These are phyloP conservation scores for Hypholoma fasciculare DNA, from an alignment of 768 basidiomycete species.

Conservation along the genomic window DNA sequence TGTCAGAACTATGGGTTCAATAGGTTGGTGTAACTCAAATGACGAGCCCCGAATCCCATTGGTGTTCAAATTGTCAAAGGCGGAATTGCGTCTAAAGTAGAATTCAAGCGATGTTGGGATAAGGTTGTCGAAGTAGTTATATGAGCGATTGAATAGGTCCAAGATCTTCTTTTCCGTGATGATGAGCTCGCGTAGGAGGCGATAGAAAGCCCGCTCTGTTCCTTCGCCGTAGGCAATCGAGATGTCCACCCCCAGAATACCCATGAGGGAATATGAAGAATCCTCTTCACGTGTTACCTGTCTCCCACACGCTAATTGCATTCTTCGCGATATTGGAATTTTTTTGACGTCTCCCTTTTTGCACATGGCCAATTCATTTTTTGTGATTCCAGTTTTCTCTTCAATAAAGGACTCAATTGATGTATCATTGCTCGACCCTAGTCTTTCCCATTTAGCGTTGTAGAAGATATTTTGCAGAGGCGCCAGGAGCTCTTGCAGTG, in stretches of 20 bases:
- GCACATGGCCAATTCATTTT: background rate
- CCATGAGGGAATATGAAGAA: conserved; percentile 9
- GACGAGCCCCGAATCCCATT: no score
- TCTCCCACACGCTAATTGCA: conserved; percentile 4
- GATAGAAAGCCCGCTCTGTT: conserved; percentile 4
- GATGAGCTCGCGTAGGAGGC: conserved; percentile 6
- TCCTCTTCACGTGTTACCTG: conserved; percentile 4
- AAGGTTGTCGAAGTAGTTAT: no score
- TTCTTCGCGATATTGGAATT: background rate
- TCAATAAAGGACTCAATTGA: background rate
- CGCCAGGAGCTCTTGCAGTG: conserved; percentile 1
- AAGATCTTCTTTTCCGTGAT: background rate
- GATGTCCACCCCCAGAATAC: conserved; percentile 9
- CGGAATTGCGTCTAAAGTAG: no score
- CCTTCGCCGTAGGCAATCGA: conserved; percentile 12
- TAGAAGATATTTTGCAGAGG: conserved; percentile 3
- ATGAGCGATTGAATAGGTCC: background rate
- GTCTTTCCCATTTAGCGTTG: background rate
- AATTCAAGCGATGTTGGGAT: no score
- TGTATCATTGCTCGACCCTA: background rate
- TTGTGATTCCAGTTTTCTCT: conserved; percentile 2
- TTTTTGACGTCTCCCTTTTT: background rate
- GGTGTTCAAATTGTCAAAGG: no score
- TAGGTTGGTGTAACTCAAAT: no score
- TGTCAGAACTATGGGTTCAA: no score